Base-by-base conservation (phyloP, 208 protist species). In the Cochliopodium minus region DNA sequence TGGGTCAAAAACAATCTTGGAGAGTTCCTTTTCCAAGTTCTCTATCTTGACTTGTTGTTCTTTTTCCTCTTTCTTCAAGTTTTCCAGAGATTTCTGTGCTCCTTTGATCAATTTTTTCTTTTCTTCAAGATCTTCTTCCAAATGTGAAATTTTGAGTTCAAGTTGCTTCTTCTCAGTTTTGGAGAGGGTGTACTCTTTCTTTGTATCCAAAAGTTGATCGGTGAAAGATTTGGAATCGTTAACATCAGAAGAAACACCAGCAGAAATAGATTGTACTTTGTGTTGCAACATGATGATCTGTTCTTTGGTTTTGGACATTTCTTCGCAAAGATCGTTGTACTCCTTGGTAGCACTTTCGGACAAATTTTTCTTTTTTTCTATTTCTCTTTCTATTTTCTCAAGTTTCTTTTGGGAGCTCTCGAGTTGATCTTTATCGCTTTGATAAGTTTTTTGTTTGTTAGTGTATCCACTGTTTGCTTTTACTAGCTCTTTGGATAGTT, bases 41-140 rank as follows among this genome's bases (percentile, higher is more conserved):
- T 46, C 22, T 30, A 13, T 22, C 26, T 46, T 39, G 30, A 36
- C 33, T 60, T 66, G 2, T 55, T 33, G 17, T 30, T 33, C 42
- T 60, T 65, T 61, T 36, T 79, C 64, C 2, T 68, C 64, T 28
- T 55, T 23, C 47, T 80, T 67, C 2, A 86, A 54, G 34, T 77
- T 68, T 65, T 65, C 62, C 28, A 85, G 42, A 32, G 57, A 29
- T 52, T 77, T 69, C 25, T 65, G 60, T 26, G 57, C 61, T 25
- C 7, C 68, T 15, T 64, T 61, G 33, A 73, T 65, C 57, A 86
- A 85, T 11, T 62, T 56, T 52, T 63, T 67, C 65, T 80, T 79
- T 40, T 69, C 67, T 54, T 88, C 75, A 39, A 87, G 69, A 33
- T 65, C 68, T 48, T 81, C 79, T 51, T 62, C 74, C 36, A 76